Percentiles rank a stretch among this genome's conserved stretches.
Conservation (phyloP, 768 basidiomycete genomes). For the Psilocybe azurescens region DNA sequence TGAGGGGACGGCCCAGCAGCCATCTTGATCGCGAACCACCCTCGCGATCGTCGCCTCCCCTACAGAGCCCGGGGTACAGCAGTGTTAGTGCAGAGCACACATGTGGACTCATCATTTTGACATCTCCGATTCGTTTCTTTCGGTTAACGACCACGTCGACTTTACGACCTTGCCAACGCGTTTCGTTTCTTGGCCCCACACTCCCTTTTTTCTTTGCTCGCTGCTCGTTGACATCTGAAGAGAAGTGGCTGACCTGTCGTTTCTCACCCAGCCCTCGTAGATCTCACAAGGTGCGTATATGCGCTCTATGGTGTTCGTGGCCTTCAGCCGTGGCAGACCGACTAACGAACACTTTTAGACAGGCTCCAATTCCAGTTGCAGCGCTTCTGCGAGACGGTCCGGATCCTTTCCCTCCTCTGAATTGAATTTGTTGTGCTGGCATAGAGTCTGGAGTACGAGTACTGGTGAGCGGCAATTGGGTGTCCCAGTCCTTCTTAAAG, state of each 20-base stretch:
- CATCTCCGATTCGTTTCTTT: not conserved
- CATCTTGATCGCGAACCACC: not conserved
- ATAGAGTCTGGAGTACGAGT: not conserved
- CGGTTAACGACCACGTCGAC: not conserved
- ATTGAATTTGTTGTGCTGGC: not conserved
- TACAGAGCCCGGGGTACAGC: not conserved
- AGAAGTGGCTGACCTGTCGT: not conserved
- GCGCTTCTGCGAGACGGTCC: not conserved
- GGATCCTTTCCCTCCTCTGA: not conserved
- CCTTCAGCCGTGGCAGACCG: not conserved
- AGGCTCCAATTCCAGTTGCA: not conserved
- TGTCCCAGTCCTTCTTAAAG: not conserved
- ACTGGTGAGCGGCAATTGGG: not conserved
- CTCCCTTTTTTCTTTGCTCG: not conserved
- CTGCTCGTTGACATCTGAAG: not conserved
- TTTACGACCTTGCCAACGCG: not conserved
- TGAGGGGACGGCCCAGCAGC: too few relatives aligned
- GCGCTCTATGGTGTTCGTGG: not conserved
- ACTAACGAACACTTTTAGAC: not conserved
- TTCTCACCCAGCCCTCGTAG: not conserved
- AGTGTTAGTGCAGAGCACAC: not conserved
- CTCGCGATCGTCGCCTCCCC: not conserved
- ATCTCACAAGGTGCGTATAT: not conserved
- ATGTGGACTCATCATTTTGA: not conserved
- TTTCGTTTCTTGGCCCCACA: not conserved